Evolutionary conservation across 768 basidiomycete species (phyloP).

Genomic region (Amanita rubescens): DNA sequence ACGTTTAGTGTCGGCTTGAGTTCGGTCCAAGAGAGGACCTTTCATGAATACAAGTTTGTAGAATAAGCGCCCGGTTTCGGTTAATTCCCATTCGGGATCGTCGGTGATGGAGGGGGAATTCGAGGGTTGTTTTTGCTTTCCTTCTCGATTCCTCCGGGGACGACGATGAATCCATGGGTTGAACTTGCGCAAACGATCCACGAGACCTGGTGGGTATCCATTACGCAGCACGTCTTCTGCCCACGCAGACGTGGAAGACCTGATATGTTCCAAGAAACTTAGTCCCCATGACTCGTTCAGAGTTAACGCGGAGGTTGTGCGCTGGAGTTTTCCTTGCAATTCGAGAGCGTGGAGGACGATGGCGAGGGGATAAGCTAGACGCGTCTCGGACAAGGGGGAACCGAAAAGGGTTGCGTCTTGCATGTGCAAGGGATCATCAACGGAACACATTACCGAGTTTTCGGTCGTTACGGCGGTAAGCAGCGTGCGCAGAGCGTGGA

Average conservation of each 20-base stretch:
- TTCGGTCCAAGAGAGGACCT: conserved; percentile 29
- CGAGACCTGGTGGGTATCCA: conserved; percentile 27
- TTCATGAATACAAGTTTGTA: conserved; percentile 36
- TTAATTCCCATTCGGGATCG: conserved; percentile 17
- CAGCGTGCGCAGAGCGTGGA: neutral
- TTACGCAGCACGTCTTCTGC: conserved; percentile 19
- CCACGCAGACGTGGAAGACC: conserved; percentile 29
- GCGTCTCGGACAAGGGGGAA: neutral
- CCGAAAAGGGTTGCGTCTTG: neutral
- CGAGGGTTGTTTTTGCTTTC: conserved; percentile 8
- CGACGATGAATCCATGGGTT: conserved; percentile 12
- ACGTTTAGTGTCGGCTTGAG: neutral
- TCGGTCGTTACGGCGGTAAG: neutral
- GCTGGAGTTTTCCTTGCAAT: neutral
- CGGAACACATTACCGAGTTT: neutral
- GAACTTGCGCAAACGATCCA: conserved; percentile 15
- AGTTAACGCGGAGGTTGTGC: neutral
- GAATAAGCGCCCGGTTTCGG: conserved; percentile 28
- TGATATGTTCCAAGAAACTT: conserved; percentile 7
- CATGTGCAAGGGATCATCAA: too few relatives aligned
- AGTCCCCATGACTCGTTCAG: conserved; percentile 1
- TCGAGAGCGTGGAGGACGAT: neutral
- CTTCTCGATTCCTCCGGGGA: neutral
- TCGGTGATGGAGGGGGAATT: neutral
- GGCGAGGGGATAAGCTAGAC: neutral